Evolutionary conservation across 2,329 filamentous ascomycete species (phyloP).

Genomic region (Gaeumannomyces tritici): DNA sequence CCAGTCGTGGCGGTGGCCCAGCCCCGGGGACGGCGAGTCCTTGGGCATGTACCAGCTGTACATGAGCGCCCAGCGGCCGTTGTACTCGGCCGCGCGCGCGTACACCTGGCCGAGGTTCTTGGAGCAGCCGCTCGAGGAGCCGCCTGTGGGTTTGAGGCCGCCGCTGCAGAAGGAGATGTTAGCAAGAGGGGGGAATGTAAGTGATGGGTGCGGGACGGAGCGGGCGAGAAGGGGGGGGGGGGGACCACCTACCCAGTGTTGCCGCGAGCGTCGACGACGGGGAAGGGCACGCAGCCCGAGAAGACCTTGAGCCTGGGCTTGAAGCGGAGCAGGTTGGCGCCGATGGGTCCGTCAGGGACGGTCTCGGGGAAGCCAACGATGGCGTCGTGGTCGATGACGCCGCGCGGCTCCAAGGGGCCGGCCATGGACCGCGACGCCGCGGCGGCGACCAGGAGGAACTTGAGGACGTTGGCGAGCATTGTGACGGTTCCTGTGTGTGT

Average conservation of each 20-base stretch:
- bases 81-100: conserved; percentile 18
- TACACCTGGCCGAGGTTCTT: conserved; percentile 27
- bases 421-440: background rate
- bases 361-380: conserved; percentile 44
- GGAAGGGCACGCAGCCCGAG: conserved; percentile 54
- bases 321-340: conserved; percentile 42
- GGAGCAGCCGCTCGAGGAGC: conserved; percentile 19
- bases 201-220: background rate
- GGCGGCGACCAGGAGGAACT: background rate
- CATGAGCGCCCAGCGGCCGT: conserved; percentile 25
- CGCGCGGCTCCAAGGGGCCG: conserved; percentile 12
- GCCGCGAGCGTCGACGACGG: conserved; percentile 47
- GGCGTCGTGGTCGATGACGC: conserved; percentile 17
- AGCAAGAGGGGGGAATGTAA: background rate
- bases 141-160: conserved; percentile 22
- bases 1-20: conserved; percentile 30
- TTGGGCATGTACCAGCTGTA: conserved; percentile 37
- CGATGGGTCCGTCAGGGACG: conserved; percentile 34
- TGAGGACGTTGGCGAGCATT: background rate
- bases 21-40: conserved; percentile 24
- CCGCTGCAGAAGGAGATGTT: conserved; percentile 15
- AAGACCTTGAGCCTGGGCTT: conserved; percentile 45
- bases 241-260: conserved; percentile 39
- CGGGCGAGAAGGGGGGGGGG: background rate
- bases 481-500: background rate